Evolutionary conservation across 495 filamentous ascomycete genomes (phyloP).

Genomic region (Bathelium albidoporum): DNA sequence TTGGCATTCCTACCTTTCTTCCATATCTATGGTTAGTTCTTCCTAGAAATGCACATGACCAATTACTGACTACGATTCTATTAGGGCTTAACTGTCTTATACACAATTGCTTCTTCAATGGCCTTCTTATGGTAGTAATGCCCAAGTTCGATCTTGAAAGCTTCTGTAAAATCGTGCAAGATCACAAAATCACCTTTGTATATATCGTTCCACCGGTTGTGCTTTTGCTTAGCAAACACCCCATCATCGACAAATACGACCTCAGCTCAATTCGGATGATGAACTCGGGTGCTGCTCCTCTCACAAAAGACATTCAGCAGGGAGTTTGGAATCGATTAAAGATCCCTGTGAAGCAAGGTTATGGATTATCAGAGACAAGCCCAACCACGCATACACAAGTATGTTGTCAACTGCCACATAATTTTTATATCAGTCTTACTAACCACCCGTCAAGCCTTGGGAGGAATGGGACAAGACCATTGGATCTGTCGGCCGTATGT

Average conservation of each 20-base stretch:
- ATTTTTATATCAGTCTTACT: constrained; percentile 34
- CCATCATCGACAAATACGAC: constrained; percentile 66
- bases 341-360: constrained; percentile 46
- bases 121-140: constrained; percentile 66
- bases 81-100: constrained; percentile 44
- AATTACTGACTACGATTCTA: background rate
- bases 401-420: constrained; percentile 33
- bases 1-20: constrained; percentile 85
- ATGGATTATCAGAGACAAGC: constrained; percentile 49
- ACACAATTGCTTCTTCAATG: constrained; percentile 53
- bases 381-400: constrained; percentile 39
- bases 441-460: constrained; percentile 47
- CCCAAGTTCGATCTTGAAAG: constrained; percentile 71
- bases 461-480: constrained; percentile 66
- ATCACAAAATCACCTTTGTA: constrained; percentile 61
- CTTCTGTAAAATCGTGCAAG: constrained; percentile 67
- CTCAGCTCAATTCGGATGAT: constrained; percentile 70
- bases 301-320: constrained; percentile 74
- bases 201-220: constrained; percentile 84
- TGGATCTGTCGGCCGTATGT: constrained; percentile 69
- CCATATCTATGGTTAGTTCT: constrained; percentile 66
- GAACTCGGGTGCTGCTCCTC: constrained; percentile 81
- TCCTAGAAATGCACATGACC: constrained; percentile 7
- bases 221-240: constrained; percentile 69
- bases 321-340: constrained; percentile 64